These are phyloP conservation scores for Coemansia sp. DNA, from an alignment of 192 early-diverging fungal genomes.

Conservation along the genomic window DNA sequence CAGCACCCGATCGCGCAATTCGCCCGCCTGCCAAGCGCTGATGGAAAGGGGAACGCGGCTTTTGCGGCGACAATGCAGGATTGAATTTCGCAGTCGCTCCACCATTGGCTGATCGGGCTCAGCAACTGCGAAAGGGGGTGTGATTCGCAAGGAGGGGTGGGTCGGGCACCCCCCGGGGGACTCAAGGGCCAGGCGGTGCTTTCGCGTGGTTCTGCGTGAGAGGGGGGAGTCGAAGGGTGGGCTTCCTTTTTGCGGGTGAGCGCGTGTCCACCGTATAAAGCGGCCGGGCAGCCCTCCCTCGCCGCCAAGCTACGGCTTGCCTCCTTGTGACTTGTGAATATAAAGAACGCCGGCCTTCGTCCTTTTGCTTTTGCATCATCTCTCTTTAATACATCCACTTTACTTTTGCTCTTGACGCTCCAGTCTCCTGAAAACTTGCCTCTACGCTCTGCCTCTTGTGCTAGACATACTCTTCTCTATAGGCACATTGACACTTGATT, in stretches of 20 bases:
- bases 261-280: conserved; percentile 24
- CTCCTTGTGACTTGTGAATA: conserved; percentile 21
- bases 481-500: background rate
- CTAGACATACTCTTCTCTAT: background rate
- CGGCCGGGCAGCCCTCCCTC: background rate
- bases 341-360: conserved; percentile 3
- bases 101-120: conserved; percentile 13
- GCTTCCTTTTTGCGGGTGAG: conserved; percentile 7
- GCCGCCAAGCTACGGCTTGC: conserved; percentile 11
- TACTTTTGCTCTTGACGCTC: background rate
- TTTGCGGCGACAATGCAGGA: background rate
- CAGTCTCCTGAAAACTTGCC: background rate
- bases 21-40: background rate
- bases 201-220: conserved; percentile 6
- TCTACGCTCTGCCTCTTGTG: background rate
- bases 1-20: too few relatives aligned
- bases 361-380: conserved; percentile 13
- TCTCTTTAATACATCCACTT: conserved; percentile 4
- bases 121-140: conserved; percentile 8
- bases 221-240: conserved; percentile 7
- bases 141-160: too few relatives aligned
- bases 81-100: conserved; percentile 14
- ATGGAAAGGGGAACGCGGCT: background rate
- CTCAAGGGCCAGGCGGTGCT: conserved; percentile 1
- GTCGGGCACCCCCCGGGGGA: background rate